Conservation (phyloP, 2,329 filamentous ascomycete genomes). For the Remersonia thermophila region DNA sequence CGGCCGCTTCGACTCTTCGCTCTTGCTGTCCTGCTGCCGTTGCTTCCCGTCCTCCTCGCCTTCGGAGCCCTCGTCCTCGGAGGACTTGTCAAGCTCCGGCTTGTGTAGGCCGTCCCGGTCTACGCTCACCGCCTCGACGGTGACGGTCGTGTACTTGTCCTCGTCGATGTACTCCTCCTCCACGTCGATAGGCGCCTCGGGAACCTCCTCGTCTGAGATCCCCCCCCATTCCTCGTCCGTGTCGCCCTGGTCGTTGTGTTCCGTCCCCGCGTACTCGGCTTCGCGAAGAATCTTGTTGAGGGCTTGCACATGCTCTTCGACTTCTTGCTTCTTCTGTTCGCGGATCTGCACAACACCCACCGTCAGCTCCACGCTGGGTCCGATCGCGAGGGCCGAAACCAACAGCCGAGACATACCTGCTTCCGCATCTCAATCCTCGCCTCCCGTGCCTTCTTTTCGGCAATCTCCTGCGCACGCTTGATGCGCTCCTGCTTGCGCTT, state of each 20-base stretch:
- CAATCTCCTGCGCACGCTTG: constrained; percentile 74
- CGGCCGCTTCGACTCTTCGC: constrained; percentile 13
- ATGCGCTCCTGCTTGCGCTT: constrained; percentile 83
- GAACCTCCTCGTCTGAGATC: constrained; percentile 37
- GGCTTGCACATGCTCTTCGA: constrained; percentile 68
- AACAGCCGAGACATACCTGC: constrained; percentile 47
- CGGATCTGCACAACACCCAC: constrained; percentile 56
- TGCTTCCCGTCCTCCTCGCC: constrained; percentile 24
- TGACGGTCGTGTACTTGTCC: constrained; percentile 90
- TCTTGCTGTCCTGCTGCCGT: constrained; percentile 26
- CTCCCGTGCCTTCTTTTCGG: constrained; percentile 61
- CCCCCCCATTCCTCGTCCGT: constrained; percentile 48
- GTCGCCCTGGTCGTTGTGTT: constrained; percentile 13
- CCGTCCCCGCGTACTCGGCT: constrained; percentile 37
- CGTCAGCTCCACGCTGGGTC: background rate
- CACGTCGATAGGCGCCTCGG: constrained; percentile 46
- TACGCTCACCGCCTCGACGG: constrained; percentile 76
- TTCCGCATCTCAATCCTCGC: constrained; percentile 64
- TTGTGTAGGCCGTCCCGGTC: constrained; percentile 60
- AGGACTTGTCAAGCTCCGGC: constrained; percentile 23
- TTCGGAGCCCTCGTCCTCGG: constrained; percentile 26
- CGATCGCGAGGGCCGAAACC: too few relatives aligned
- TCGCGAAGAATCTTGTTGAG: constrained; percentile 60
- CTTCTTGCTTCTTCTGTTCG: constrained; percentile 68
- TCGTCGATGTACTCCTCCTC: constrained; percentile 95